phyloP scores from a whole-genome alignment of 75 land plant genomes.

The Pinus taeda region DNA sequence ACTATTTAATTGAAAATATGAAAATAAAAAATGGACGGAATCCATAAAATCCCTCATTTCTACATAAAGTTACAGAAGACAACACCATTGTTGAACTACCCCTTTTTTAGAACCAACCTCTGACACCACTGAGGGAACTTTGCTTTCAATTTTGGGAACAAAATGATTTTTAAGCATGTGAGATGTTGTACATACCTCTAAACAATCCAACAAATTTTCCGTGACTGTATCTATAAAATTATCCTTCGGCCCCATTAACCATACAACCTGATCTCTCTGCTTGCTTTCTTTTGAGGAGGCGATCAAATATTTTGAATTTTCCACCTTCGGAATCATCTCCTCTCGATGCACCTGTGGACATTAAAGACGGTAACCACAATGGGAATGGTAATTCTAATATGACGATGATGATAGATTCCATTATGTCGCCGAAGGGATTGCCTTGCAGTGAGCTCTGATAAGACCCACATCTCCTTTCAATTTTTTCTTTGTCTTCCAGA shows the following conservation, averaged over 20 bases:
- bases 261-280: constrained; percentile 96
- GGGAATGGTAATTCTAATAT: too few relatives aligned
- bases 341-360: too few relatives aligned
- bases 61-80: neutral
- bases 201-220: constrained; percentile 84
- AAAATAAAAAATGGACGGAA: too few relatives aligned
- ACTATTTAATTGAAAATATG: too few relatives aligned
- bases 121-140: too few relatives aligned
- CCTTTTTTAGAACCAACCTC: neutral
- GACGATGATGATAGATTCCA: too few relatives aligned
- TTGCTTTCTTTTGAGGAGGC: neutral
- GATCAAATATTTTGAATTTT: neutral
- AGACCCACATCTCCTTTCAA: too few relatives aligned
- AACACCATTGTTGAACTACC: neutral
- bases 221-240: constrained; percentile 74
- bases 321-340: neutral
- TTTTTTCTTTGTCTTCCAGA: too few relatives aligned
- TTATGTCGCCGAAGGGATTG: too few relatives aligned
- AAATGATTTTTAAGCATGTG: neutral
- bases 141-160: neutral
- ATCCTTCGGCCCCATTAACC: constrained; percentile 62
- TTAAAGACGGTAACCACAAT: too few relatives aligned
- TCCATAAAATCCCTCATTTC: too few relatives aligned
- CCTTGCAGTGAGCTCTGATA: too few relatives aligned
- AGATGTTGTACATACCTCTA: constrained; percentile 41